Conservation (phyloP, 768 basidiomycete species). For the Amanita thiersii region DNA sequence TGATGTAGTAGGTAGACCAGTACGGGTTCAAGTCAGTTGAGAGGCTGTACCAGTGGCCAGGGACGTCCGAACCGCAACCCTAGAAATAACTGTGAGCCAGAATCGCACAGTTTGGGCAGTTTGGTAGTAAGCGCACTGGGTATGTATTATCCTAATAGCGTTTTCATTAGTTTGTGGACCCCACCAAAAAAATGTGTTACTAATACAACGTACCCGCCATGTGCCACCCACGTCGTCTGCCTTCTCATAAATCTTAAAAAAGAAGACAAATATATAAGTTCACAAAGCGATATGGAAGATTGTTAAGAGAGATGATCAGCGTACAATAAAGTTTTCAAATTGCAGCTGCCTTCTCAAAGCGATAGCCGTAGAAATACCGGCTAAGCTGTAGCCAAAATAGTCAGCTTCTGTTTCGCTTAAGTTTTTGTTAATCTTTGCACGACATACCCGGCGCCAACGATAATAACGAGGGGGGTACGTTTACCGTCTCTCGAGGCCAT, state of each 20-base stretch:
- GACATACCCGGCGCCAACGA: conserved; percentile 44
- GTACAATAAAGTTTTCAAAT: conserved; percentile 41
- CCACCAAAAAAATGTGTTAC: background rate
- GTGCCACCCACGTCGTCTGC: conserved; percentile 42
- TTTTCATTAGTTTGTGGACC: background rate
- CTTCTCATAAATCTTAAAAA: conserved; percentile 40
- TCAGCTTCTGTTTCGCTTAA: background rate
- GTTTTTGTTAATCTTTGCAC: background rate
- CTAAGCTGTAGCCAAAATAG: too few relatives aligned
- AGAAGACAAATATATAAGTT: background rate
- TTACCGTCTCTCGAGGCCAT: conserved; percentile 14
- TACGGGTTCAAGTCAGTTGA: conserved; percentile 45
- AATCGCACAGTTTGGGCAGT: too few relatives aligned
- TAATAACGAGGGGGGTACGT: conserved; percentile 28
- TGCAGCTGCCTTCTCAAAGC: conserved; percentile 32
- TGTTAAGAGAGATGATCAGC: conserved; percentile 9
- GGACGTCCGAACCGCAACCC: conserved; percentile 52
- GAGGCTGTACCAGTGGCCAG: conserved; percentile 47
- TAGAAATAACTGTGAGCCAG: conserved; percentile 11
- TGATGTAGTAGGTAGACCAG: conserved; percentile 39
- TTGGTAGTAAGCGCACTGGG: conserved; percentile 25
- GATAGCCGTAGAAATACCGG: conserved; percentile 42
- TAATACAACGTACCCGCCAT: conserved; percentile 37
- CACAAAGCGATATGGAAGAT: background rate
- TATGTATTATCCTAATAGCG: conserved; percentile 44